phyloP scores from a whole-genome alignment of 768 basidiomycete species.

The Termitomyces sp. region DNA sequence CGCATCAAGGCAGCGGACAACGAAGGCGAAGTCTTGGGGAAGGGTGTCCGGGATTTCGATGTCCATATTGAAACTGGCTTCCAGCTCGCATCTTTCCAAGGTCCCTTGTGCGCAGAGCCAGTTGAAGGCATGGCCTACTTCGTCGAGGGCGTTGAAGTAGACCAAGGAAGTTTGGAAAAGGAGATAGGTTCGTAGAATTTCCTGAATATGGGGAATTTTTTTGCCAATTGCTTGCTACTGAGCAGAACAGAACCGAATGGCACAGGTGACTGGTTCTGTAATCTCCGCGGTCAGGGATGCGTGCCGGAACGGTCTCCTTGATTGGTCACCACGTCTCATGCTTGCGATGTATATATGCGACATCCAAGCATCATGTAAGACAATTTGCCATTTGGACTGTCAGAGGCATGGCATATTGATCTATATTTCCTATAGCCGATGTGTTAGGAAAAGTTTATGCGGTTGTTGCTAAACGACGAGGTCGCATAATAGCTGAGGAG shows the following conservation, averaged over 20 bases:
- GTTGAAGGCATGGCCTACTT: conserved; percentile 92
- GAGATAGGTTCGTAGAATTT: conserved; percentile 54
- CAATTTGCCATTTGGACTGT: not conserved
- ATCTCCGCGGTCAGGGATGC: conserved; percentile 88
- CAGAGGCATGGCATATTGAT: conserved; percentile 4
- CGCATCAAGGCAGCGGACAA: conserved; percentile 26
- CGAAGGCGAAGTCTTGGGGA: conserved; percentile 26
- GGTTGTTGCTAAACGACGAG: conserved; percentile 87
- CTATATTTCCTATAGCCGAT: conserved; percentile 62
- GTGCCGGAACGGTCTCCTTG: conserved; percentile 83
- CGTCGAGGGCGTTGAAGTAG: conserved; percentile 69
- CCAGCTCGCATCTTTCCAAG: conserved; percentile 91
- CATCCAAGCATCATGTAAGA: conserved; percentile 94
- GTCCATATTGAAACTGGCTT: conserved; percentile 89
- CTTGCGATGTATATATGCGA: conserved; percentile 99
- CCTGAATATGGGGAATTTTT: not conserved
- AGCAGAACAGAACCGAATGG: conserved; percentile 71
- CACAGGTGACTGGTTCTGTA: conserved; percentile 86
- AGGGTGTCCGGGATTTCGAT: conserved; percentile 56
- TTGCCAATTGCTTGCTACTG: conserved; percentile 12
- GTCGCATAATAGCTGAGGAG: conserved; percentile 92
- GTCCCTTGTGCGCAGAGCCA: conserved; percentile 93
- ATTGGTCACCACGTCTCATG: conserved; percentile 97
- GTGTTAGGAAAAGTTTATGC: conserved; percentile 97
- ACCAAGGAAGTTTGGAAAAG: conserved; percentile 51